Conservation (phyloP, 805 yeast genomes). For the Millerago galiae region DNA sequence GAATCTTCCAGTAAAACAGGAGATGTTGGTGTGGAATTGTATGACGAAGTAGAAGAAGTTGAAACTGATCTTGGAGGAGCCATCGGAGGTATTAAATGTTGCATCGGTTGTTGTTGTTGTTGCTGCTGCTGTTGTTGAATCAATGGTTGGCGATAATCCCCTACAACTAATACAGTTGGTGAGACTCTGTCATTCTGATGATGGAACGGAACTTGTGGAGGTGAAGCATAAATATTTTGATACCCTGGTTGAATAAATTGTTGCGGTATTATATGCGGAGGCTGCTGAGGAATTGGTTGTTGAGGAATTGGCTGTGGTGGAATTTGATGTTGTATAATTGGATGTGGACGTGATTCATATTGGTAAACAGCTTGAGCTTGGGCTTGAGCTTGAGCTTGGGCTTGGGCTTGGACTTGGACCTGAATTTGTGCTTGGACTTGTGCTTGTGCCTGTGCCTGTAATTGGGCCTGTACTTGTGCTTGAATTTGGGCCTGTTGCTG, state of each 20-base stretch:
- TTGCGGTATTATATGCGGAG: background rate
- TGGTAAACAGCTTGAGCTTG: background rate
- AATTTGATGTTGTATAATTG: background rate
- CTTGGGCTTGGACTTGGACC: background rate
- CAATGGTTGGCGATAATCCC: background rate
- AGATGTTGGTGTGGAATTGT: constrained; percentile 4
- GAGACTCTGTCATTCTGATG: constrained; percentile 4
- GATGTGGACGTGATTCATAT: background rate
- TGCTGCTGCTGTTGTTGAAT: background rate
- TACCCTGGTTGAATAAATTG: background rate
- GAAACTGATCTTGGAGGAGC: constrained; percentile 1
- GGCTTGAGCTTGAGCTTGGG: background rate
- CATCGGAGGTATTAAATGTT: background rate
- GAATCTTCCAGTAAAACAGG: constrained; percentile 8
- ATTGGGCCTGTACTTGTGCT: background rate
- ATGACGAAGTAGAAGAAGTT: background rate
- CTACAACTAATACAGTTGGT: background rate
- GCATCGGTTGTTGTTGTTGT: background rate
- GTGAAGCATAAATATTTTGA: background rate
- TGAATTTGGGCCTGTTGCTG: background rate
- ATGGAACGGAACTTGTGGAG: background rate
- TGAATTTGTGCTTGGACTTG: background rate
- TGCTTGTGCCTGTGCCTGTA: background rate
- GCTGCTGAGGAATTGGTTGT: background rate
- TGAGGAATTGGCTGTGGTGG: background rate